phyloP scores from a whole-genome alignment of 371 early-diverging fungal genomes.

The Mucor velutinosus region DNA sequence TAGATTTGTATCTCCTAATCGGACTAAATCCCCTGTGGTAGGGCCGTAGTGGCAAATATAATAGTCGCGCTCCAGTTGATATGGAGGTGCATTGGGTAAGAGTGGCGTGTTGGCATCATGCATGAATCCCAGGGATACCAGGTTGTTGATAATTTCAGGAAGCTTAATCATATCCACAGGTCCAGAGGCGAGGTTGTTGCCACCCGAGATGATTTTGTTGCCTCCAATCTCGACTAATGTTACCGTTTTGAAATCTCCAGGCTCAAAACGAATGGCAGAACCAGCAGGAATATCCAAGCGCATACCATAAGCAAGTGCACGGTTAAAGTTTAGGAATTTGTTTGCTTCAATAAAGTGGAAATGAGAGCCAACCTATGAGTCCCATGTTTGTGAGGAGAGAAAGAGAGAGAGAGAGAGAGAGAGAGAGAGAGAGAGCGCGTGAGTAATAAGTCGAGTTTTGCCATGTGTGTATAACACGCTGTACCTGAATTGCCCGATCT shows the following conservation, averaged over 20 bases:
- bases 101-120: slow-evolving; percentile 60
- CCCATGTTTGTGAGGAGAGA: no score
- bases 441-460: neutral
- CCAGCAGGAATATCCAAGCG: slow-evolving; percentile 90
- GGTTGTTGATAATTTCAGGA: slow-evolving; percentile 46
- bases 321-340: slow-evolving; percentile 77
- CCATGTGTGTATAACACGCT: neutral
- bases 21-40: slow-evolving; percentile 88
- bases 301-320: slow-evolving; percentile 79
- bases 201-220: slow-evolving; percentile 77
- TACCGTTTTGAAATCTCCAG: slow-evolving; percentile 87
- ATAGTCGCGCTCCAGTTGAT: slow-evolving; percentile 70
- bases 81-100: slow-evolving; percentile 39
- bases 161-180: slow-evolving; percentile 57
- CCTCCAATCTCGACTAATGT: slow-evolving; percentile 87
- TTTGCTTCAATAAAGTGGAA: slow-evolving; percentile 94
- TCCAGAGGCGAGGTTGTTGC: slow-evolving; percentile 81
- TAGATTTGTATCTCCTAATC: slow-evolving; percentile 84
- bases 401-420: no score
- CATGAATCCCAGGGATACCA: slow-evolving; percentile 55
- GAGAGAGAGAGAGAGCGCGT: no score
- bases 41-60: slow-evolving; percentile 93
- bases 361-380: slow-evolving; percentile 79
- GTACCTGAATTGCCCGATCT: slow-evolving; percentile 84
- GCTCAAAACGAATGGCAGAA: slow-evolving; percentile 76